These are phyloP conservation scores for Debaryomyces castellii DNA, from an alignment of 805 yeast species.

Conservation along the genomic window DNA sequence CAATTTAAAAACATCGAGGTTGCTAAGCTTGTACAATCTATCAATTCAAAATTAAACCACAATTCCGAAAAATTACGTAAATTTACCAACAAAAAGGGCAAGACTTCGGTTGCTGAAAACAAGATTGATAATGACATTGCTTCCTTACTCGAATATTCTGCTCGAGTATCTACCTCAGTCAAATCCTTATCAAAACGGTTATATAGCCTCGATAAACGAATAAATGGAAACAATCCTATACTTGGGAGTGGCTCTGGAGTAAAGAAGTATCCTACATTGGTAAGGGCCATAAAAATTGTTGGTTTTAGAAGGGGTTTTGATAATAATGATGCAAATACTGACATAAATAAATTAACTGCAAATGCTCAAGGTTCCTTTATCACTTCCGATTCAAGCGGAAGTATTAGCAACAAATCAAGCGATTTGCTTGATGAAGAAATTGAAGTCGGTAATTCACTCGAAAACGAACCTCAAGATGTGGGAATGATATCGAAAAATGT, in stretches of 20 bases:
- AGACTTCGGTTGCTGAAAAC: background rate
- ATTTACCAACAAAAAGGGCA: background rate
- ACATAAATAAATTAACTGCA: background rate
- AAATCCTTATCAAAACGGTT: conserved; percentile 11
- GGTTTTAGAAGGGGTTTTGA: background rate
- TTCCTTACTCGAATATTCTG: conserved; percentile 9
- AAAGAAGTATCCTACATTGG: background rate
- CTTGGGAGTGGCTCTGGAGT: background rate
- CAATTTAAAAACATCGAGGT: conserved; percentile 40
- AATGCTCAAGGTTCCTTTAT: background rate
- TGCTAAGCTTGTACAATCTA: conserved; percentile 25
- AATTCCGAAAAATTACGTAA: conserved; percentile 10
- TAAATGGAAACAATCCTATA: background rate
- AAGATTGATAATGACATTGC: conserved; percentile 4
- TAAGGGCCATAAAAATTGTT: background rate
- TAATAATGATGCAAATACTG: background rate
- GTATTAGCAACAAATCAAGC: background rate
- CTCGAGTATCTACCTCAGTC: conserved; percentile 13
- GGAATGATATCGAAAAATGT: too few species aligned
- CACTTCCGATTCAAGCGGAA: background rate
- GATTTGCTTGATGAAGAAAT: background rate
- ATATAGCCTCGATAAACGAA: conserved; percentile 9
- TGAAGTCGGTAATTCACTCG: background rate
- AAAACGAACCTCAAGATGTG: too few species aligned
- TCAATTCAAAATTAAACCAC: conserved; percentile 15